Evolutionary conservation across 805 yeast species (phyloP), one percentile per base, ranked within the genome.

Genomic region (Ogataea paradorogensis): DNA sequence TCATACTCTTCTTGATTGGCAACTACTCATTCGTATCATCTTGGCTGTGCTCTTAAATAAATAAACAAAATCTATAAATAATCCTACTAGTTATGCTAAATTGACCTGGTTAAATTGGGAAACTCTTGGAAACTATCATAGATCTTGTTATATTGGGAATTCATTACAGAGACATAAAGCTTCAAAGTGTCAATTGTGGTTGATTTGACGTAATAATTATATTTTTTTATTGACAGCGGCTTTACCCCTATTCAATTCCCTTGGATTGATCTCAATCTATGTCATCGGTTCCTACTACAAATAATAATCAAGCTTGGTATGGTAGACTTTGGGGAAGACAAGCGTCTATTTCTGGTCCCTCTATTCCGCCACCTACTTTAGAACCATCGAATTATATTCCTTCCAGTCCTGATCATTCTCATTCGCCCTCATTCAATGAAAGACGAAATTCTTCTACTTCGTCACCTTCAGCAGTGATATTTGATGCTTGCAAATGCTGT

Each of bases 401-500:
- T 8, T 10, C 9, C 3, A 35, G 23, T 16, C 33, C 27, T 7
- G 33, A 29, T 3, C 15, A 15, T 26, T 33, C 36, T 5, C 36
- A 27, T 10, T 9, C 20, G 10, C 18, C 16, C n/a, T 18, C 31
- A 2, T 27, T 20, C 5, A 11, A 26, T 11, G 38, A 35, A 10
- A 28, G 34, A 15, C 18, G 36, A 27, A 27, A n/a, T 27, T 28
- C 39, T 23, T 11, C 14, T 33, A 16, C 9, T 13, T 10, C 32
- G 31, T 30, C 26, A 33, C 32, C 27, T 14, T 25, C 41, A 24
- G 45, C 47, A 6, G 33, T 47, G 14, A 32, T 53, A 4, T 35
- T 58, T 9, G 59, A 51, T 26, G 34, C 56, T 3, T 75, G 80
- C 46, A 59, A 62, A 5, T 74, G 80, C 45, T 75, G 80, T 56